These are phyloP conservation scores for Mesembryanthemum crystallinum DNA, from an alignment of 148 eudicot species.

Conservation along the genomic window DNA sequence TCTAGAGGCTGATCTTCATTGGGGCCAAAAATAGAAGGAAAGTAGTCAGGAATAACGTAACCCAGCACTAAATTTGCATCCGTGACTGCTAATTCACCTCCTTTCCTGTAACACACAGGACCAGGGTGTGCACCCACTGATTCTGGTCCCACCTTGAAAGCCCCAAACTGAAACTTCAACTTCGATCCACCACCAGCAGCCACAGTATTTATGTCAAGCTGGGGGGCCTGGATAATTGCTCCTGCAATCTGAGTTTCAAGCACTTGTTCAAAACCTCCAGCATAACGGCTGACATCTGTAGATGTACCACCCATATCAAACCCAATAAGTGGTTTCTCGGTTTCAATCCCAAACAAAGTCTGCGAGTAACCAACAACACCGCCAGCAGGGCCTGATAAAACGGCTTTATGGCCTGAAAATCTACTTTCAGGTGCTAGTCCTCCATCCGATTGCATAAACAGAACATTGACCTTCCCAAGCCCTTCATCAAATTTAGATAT, in stretches of 20 bases:
- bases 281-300: constrained; percentile 97
- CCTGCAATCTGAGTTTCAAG: constrained; percentile 98
- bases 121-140: constrained; percentile 99
- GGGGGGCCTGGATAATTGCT: constrained; percentile 95
- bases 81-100: constrained; percentile 92
- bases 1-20: constrained; percentile 93
- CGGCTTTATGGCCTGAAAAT: constrained; percentile 98
- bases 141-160: constrained; percentile 96
- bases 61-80: constrained; percentile 92
- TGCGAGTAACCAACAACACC: constrained; percentile 99
- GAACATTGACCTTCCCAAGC: constrained; percentile 70
- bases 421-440: constrained; percentile 96
- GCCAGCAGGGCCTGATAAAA: constrained; percentile 98
- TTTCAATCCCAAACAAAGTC: constrained; percentile 82
- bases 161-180: constrained; percentile 86
- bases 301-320: constrained; percentile 99
- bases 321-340: constrained; percentile 92
- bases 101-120: constrained; percentile 95
- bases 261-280: constrained; percentile 89
- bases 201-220: constrained; percentile 95
- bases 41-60: constrained; percentile 82
- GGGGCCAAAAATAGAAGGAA: constrained; percentile 94
- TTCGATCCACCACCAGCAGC: constrained; percentile 99
- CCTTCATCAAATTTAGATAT: constrained; percentile 89
- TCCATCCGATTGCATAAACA: constrained; percentile 98